phyloP scores from a whole-genome alignment of 768 basidiomycete species.

The Tulasnella sp. region DNA sequence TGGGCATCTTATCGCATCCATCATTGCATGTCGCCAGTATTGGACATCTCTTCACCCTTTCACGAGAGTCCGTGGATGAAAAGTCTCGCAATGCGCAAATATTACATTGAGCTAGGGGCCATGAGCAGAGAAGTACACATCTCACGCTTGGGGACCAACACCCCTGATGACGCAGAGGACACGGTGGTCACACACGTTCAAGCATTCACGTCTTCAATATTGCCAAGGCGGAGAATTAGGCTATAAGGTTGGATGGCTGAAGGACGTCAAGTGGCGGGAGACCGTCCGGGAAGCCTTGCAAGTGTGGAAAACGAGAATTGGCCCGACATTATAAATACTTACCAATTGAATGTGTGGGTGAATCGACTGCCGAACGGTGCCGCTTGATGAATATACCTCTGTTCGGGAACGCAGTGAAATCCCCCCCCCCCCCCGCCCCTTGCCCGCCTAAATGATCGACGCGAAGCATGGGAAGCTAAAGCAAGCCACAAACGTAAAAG shows the following conservation, averaged over 20 bases:
- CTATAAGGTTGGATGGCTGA: neutral
- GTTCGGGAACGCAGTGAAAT: neutral
- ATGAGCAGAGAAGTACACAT: neutral
- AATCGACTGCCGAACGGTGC: neutral
- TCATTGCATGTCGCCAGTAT: neutral
- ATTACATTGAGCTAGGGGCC: neutral
- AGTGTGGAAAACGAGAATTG: neutral
- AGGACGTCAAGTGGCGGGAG: neutral
- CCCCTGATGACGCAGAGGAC: neutral
- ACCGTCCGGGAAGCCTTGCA: neutral
- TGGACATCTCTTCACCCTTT: no score
- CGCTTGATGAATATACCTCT: neutral
- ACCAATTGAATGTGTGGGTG: no score
- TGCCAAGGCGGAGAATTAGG: neutral
- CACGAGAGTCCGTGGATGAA: neutral
- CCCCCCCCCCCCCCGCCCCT: neutral
- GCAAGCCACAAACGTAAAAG: no score
- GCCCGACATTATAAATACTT: no score
- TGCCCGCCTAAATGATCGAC: no score
- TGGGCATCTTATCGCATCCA: neutral
- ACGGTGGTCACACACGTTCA: neutral
- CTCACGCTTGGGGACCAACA: neutral
- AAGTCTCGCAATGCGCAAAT: neutral
- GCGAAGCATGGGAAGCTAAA: no score
- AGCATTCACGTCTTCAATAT: neutral